Conservation (phyloP, 2,329 filamentous ascomycete species). For the Verticillium isaacii region DNA sequence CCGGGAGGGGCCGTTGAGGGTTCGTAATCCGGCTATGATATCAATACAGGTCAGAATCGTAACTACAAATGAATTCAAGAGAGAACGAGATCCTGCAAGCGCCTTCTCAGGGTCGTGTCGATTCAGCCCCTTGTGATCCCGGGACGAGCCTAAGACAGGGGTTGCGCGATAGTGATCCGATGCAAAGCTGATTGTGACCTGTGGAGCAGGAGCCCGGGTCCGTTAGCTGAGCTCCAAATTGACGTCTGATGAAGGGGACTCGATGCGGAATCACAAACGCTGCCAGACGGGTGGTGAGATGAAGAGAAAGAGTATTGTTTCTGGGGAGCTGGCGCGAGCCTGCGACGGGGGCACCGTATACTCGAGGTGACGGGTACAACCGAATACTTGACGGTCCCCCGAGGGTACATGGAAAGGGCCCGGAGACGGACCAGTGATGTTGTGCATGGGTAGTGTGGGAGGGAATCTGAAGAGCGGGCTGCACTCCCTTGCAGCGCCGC, state of each 20-base stretch:
- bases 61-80: background rate
- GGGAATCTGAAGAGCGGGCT: background rate
- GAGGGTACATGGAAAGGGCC: conserved; percentile 11
- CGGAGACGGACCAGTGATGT: conserved; percentile 4
- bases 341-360: background rate
- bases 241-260: background rate
- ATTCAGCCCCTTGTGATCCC: background rate
- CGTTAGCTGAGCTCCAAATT: background rate
- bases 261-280: background rate
- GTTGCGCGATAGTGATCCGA: background rate
- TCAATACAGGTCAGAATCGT: conserved; percentile 20
- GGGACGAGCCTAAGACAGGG: background rate
- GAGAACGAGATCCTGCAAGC: background rate
- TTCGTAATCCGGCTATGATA: conserved; percentile 47
- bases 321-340: background rate
- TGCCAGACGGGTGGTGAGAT: background rate
- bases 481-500: background rate
- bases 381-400: background rate
- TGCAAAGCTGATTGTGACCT: background rate
- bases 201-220: background rate
- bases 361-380: background rate
- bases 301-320: background rate
- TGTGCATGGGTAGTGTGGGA: background rate
- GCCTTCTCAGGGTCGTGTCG: background rate
- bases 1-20: conserved; percentile 42